phyloP scores from a whole-genome alignment of 2,329 filamentous ascomycete species.

The Beauveria sp. region DNA sequence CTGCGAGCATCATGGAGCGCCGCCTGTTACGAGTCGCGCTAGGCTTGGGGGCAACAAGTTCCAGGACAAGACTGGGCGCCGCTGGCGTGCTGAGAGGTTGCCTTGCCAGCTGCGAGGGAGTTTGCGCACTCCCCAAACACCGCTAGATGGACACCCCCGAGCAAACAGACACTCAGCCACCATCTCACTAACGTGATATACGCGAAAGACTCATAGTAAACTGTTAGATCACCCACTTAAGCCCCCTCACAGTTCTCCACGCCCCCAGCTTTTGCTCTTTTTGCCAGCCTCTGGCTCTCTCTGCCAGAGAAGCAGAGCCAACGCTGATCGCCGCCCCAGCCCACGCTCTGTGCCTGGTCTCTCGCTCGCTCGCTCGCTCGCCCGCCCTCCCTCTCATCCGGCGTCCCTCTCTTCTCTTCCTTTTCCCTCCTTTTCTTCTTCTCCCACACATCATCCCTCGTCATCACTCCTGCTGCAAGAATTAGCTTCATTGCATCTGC shows the following conservation, averaged over 20 bases:
- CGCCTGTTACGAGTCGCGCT: too few relatives aligned
- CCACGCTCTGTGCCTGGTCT: not conserved
- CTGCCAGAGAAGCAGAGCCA: not conserved
- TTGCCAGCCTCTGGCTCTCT: not conserved
- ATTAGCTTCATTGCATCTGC: not conserved
- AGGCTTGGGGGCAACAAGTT: not conserved
- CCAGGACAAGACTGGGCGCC: too few relatives aligned
- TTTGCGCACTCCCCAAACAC: not conserved
- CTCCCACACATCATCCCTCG: conserved; percentile 6
- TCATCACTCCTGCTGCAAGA: not conserved
- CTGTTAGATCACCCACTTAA: not conserved
- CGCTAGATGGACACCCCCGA: not conserved
- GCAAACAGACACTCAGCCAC: not conserved
- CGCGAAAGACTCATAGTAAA: not conserved
- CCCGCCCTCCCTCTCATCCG: conserved; percentile 18
- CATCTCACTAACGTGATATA: not conserved
- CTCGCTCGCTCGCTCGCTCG: conserved; percentile 11
- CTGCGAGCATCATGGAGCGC: too few relatives aligned
- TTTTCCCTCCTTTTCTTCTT: conserved; percentile 7
- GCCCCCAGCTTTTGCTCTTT: conserved; percentile 7
- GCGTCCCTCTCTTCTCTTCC: conserved; percentile 16
- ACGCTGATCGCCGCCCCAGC: not conserved
- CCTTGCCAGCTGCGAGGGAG: not conserved
- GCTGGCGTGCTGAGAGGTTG: not conserved
- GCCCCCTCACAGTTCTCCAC: not conserved